Conservation (phyloP, 176 grass and related monocot genomes). For the Carex littledalei region DNA sequence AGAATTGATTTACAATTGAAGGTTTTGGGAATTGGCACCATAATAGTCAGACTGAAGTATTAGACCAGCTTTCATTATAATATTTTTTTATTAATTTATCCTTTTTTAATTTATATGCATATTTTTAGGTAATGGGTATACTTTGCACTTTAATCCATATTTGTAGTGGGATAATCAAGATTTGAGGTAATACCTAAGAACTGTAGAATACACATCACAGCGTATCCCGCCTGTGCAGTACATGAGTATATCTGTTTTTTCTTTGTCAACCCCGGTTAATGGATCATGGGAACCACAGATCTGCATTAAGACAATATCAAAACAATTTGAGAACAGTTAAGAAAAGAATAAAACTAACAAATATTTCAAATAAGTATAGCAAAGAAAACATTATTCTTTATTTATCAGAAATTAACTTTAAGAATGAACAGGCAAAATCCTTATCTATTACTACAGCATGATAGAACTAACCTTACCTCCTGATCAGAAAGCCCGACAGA, state of each 20-base stretch:
- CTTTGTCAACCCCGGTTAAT: conserved; percentile 59
- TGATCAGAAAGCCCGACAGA: conserved; percentile 69
- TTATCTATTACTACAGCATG: not conserved
- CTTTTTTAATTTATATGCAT: not conserved
- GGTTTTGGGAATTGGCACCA: not conserved
- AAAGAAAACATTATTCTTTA: not conserved
- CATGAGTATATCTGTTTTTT: conserved; percentile 89
- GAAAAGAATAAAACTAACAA: not conserved
- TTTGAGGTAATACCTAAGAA: conserved; percentile 55
- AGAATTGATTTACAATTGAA: not conserved
- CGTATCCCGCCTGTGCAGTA: conserved; percentile 94
- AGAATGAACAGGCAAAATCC: not conserved
- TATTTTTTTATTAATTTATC: too few relatives aligned
- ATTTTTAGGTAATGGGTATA: not conserved
- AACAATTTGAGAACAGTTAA: not conserved
- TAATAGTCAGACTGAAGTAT: not conserved
- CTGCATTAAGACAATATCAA: conserved; percentile 31
- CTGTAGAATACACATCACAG: conserved; percentile 84
- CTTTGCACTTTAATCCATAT: not conserved
- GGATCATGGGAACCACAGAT: conserved; percentile 37
- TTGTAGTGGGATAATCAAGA: not conserved
- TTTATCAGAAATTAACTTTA: not conserved
- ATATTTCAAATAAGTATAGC: not conserved
- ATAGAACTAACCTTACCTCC: conserved; percentile 39
- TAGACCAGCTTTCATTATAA: not conserved